Evolutionary conservation across 2,329 filamentous ascomycete species (phyloP).

Genomic region (Epichloe bromicola): DNA sequence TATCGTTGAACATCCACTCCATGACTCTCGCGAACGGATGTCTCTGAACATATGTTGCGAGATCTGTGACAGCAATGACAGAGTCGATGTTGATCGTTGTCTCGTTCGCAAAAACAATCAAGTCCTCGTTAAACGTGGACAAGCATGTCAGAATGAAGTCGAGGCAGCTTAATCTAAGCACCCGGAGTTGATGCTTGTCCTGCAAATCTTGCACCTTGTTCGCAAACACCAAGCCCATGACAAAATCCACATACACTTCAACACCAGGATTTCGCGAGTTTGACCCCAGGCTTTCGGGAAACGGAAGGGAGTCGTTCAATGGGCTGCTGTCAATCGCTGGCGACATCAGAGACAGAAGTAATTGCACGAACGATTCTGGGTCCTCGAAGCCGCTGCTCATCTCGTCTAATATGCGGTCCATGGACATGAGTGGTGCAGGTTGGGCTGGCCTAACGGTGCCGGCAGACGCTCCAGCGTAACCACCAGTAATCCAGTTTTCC

Average conservation of each 20-base stretch:
- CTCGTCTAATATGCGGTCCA: constrained; percentile 58
- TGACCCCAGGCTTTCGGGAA: constrained; percentile 73
- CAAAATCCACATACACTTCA: constrained; percentile 85
- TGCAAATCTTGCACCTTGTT: constrained; percentile 50
- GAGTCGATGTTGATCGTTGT: constrained; percentile 63
- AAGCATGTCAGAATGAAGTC: constrained; percentile 72
- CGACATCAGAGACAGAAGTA: constrained; percentile 59
- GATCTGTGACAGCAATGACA: constrained; percentile 58
- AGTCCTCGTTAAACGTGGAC: constrained; percentile 82
- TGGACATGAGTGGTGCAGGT: constrained; percentile 26
- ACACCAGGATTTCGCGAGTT: constrained; percentile 69
- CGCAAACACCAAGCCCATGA: constrained; percentile 65
- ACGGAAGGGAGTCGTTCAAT: constrained; percentile 66
- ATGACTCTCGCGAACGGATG: constrained; percentile 92
- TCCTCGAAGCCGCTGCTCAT: constrained; percentile 74
- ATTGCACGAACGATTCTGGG: constrained; percentile 66
- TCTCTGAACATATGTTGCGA: constrained; percentile 68
- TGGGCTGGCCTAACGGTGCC: constrained; percentile 20
- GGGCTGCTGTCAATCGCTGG: constrained; percentile 49
- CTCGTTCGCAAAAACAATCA: constrained; percentile 73
- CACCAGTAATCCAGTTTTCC: constrained; percentile 66
- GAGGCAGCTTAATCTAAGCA: constrained; percentile 69
- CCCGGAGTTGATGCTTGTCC: constrained; percentile 55
- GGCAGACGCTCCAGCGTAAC: constrained; percentile 28
- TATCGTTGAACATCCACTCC: constrained; percentile 97